Percentiles rank a stretch among this genome's conserved stretches.
These are phyloP conservation scores for Clonostachys byssicola DNA, from an alignment of 2,329 filamentous ascomycete species.

Conservation along the genomic window DNA sequence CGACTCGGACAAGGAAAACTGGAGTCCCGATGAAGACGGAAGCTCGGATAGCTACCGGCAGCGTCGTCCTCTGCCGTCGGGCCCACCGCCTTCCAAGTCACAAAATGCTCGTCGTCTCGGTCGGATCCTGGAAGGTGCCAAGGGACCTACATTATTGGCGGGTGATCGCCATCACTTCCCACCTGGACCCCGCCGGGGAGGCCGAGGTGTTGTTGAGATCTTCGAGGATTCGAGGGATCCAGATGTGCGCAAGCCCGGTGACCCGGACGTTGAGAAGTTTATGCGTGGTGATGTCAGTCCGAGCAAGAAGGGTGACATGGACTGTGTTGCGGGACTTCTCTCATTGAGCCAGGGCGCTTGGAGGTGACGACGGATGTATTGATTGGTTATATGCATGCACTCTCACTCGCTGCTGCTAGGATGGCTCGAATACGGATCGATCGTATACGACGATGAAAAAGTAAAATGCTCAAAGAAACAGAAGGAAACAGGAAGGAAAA, in stretches of 20 bases:
- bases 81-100: slow-evolving; percentile 5
- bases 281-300: slow-evolving; percentile 65
- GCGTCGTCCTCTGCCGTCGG: slow-evolving; percentile 23
- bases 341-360: slow-evolving; percentile 92
- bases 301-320: slow-evolving; percentile 75
- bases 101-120: slow-evolving; percentile 16
- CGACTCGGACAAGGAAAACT: slow-evolving; percentile 96
- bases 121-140: neutral
- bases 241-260: slow-evolving; percentile 33
- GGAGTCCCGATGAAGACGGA: slow-evolving; percentile 53
- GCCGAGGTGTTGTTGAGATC: slow-evolving; percentile 31
- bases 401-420: neutral
- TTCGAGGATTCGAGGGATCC: slow-evolving; percentile 41
- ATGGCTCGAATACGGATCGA: neutral
- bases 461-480: too few relatives aligned
- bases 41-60: slow-evolving; percentile 25
- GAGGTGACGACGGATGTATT: slow-evolving; percentile 42
- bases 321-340: slow-evolving; percentile 84
- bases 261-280: slow-evolving; percentile 60
- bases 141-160: neutral
- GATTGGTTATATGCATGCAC: neutral
- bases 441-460: neutral
- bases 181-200: neutral
- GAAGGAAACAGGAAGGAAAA: too few relatives aligned
- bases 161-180: neutral